These are phyloP conservation scores for Annulohypoxylon bovei DNA, from an alignment of 495 filamentous ascomycete genomes.

Conservation along the genomic window DNA sequence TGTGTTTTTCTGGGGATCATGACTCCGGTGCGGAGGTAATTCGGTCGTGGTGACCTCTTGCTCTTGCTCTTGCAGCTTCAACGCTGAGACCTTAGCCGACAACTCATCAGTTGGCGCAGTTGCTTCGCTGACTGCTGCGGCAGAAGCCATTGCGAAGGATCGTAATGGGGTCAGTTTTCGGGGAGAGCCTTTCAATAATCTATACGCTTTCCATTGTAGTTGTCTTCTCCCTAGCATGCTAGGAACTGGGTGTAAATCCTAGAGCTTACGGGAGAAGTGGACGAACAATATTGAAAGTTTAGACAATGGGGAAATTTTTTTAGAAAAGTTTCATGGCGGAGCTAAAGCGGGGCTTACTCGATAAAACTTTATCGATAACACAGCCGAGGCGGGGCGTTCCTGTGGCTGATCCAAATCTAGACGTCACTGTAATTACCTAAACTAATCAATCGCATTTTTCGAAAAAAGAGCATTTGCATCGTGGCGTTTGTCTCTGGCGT, in stretches of 20 bases:
- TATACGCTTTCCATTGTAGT: slow-evolving; percentile 13
- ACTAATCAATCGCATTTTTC: not conserved
- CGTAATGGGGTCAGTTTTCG: not conserved
- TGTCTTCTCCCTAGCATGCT: slow-evolving; percentile 33
- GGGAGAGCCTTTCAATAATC: slow-evolving; percentile 4
- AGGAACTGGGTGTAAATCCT: slow-evolving; percentile 21
- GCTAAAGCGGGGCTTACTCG: slow-evolving; percentile 1
- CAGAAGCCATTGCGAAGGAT: slow-evolving; percentile 25
- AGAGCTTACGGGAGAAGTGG: slow-evolving; percentile 10
- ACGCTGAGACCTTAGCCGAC: slow-evolving; percentile 34
- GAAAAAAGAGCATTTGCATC: not conserved
- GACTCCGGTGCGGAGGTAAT: slow-evolving; percentile 60
- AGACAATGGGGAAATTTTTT: slow-evolving; percentile 32
- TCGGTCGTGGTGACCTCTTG: slow-evolving; percentile 11
- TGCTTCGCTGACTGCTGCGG: not conserved
- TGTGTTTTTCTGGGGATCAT: slow-evolving; percentile 68
- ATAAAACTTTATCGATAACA: not conserved
- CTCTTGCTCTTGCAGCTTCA: slow-evolving; percentile 40
- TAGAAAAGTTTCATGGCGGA: slow-evolving; percentile 23
- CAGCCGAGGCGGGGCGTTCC: not conserved
- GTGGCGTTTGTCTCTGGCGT: not conserved
- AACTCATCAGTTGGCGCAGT: slow-evolving; percentile 36
- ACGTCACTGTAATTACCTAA: slow-evolving; percentile 18
- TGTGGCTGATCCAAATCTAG: not conserved
- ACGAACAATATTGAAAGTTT: not conserved